Percentiles rank a stretch among this genome's conserved stretches.
Evolutionary conservation across 2,329 filamentous ascomycete species (phyloP).

Genomic region (Pseudocercospora ulei): DNA sequence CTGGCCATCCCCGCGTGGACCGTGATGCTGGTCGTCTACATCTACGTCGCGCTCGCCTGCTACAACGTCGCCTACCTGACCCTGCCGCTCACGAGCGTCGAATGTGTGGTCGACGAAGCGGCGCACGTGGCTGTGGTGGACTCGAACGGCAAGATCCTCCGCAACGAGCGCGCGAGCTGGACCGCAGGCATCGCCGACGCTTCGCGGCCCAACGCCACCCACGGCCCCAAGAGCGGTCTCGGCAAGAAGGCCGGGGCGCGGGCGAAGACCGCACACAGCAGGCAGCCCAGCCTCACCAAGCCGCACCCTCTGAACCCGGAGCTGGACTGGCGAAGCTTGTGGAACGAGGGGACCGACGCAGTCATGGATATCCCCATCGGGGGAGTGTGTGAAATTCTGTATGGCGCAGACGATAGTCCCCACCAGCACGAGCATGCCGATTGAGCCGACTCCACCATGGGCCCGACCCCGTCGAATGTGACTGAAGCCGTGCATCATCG

Average conservation of each 20-base stretch:
- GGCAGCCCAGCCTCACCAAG: constrained; percentile 32
- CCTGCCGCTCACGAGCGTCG: constrained; percentile 64
- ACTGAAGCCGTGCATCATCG: too few species aligned
- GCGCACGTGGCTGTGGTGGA: constrained; percentile 79
- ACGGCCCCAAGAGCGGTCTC: constrained; percentile 15
- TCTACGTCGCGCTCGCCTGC: constrained; percentile 80
- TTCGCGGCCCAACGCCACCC: too few species aligned
- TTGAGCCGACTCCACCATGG: too few species aligned
- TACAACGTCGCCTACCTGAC: constrained; percentile 90
- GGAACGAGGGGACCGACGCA: constrained; percentile 89
- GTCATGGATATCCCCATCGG: constrained; percentile 95
- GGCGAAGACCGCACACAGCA: constrained; percentile 32
- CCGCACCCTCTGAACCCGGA: constrained; percentile 27
- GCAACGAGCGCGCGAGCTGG: constrained; percentile 31
- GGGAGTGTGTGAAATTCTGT: constrained; percentile 88
- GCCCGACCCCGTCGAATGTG: too few species aligned
- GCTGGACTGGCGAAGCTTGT: constrained; percentile 68
- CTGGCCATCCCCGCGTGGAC: constrained; percentile 84
- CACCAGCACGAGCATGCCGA: constrained; percentile 14
- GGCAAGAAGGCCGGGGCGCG: constrained; percentile 34
- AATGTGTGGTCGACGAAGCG: constrained; percentile 85
- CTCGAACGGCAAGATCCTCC: constrained; percentile 50
- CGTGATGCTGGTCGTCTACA: constrained; percentile 79
- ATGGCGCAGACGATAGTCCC: constrained; percentile 46
- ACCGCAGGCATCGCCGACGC: constrained; percentile 9